phyloP scores from a whole-genome alignment of 2,329 filamentous ascomycete genomes.

The Parafenestella ontariensis region DNA sequence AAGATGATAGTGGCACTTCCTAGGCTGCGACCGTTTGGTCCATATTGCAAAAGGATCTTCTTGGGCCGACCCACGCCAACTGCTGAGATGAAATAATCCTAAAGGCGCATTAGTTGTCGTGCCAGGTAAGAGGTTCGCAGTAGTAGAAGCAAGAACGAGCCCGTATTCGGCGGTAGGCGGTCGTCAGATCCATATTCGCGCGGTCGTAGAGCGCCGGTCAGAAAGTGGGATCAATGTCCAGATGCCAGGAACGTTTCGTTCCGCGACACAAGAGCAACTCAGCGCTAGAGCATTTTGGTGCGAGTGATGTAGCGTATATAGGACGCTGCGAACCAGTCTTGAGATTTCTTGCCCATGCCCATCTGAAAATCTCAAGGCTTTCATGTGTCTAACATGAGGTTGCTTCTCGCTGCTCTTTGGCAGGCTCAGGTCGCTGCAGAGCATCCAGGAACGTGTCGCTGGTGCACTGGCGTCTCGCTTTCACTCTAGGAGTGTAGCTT shows the following conservation, averaged over 20 bases:
- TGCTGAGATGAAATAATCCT: slow-evolving; percentile 95
- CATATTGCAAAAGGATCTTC: slow-evolving; percentile 89
- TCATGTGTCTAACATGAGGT: slow-evolving; percentile 12
- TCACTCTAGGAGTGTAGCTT: slow-evolving; percentile 13
- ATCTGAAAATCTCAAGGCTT: slow-evolving; percentile 14
- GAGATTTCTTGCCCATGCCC: slow-evolving; percentile 28
- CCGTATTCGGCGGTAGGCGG: slow-evolving; percentile 26
- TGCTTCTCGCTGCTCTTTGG: slow-evolving; percentile 20
- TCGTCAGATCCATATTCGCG: slow-evolving; percentile 32
- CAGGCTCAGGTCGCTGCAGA: slow-evolving; percentile 13
- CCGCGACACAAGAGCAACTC: slow-evolving; percentile 19
- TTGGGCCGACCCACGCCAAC: slow-evolving; percentile 91
- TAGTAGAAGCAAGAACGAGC: slow-evolving; percentile 35
- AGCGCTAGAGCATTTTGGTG: slow-evolving; percentile 9
- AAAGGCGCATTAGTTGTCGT: slow-evolving; percentile 71
- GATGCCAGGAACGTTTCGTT: slow-evolving; percentile 22
- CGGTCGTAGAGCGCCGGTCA: slow-evolving; percentile 30
- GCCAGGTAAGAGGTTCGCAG: slow-evolving; percentile 42
- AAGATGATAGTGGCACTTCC: slow-evolving; percentile 93
- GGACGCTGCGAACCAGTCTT: slow-evolving; percentile 25
- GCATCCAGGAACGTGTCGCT: slow-evolving; percentile 17
- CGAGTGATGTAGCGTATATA: slow-evolving; percentile 11
- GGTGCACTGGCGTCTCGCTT: slow-evolving; percentile 24
- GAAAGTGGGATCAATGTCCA: slow-evolving; percentile 33
- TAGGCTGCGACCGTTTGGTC: slow-evolving; percentile 87